Evolutionary conservation across 2,329 filamentous ascomycete species (phyloP).

Genomic region (Fusarium sp.): DNA sequence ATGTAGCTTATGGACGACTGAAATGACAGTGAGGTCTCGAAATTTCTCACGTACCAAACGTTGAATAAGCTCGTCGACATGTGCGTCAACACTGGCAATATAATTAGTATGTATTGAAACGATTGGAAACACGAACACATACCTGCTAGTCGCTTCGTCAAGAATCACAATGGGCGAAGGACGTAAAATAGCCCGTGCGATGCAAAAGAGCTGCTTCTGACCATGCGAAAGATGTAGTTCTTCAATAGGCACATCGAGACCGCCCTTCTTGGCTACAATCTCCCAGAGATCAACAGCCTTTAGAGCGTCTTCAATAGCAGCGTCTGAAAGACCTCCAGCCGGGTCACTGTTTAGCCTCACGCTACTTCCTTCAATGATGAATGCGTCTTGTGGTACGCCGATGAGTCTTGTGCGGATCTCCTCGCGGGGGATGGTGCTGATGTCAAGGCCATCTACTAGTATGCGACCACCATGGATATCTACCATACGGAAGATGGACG

Average conservation of each 20-base stretch:
- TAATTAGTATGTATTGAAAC: not conserved
- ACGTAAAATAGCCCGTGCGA: slow-evolving; percentile 59
- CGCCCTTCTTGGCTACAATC: slow-evolving; percentile 53
- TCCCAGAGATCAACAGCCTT: slow-evolving; percentile 59
- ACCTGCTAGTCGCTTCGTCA: slow-evolving; percentile 58
- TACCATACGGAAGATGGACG: slow-evolving; percentile 57
- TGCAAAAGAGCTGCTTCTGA: slow-evolving; percentile 61
- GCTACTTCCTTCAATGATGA: slow-evolving; percentile 57
- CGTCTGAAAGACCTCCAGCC: slow-evolving; percentile 50
- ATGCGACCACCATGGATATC: slow-evolving; percentile 58
- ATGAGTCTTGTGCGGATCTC: slow-evolving; percentile 51
- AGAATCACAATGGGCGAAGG: slow-evolving; percentile 55
- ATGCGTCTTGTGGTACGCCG: slow-evolving; percentile 63
- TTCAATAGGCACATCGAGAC: slow-evolving; percentile 52
- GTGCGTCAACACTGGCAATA: slow-evolving; percentile 25
- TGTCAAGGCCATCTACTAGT: slow-evolving; percentile 58
- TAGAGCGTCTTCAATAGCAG: slow-evolving; percentile 58
- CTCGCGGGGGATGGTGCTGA: slow-evolving; percentile 44
- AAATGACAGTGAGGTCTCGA: slow-evolving; percentile 40
- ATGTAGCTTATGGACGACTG: slow-evolving; percentile 46
- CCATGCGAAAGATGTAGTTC: slow-evolving; percentile 57
- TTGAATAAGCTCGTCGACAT: slow-evolving; percentile 35
- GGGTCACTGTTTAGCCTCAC: slow-evolving; percentile 64
- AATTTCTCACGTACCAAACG: slow-evolving; percentile 38
- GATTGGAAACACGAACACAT: not conserved